Evolutionary conservation across 352 stramenopile genomes (phyloP), one percentile per base, ranked within the genome.

Genomic region (Phytophthora europaea): DNA sequence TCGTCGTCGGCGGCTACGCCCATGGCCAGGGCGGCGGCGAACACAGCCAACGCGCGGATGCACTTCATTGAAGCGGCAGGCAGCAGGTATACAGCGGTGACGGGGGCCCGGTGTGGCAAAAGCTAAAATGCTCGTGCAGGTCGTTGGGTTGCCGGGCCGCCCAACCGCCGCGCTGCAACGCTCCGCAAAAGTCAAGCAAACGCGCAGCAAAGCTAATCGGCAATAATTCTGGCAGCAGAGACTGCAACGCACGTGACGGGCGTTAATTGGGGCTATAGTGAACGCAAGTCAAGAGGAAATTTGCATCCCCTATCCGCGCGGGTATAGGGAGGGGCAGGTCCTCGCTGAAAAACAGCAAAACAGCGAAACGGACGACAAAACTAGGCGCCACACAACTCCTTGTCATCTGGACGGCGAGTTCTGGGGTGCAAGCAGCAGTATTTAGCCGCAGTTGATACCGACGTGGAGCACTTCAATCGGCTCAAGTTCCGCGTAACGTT

Each of bases 41-140:
- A 54, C 38, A 80, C 50, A 31, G 64, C 62, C 47, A 89, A 22
- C 70, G 68, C 73, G 28, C 73, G 78, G 33, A 85, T 62, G 38
- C 54, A 67, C 79, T 89, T 79, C 83, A 91, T 91, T 56, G 26
- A 68, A 45, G 43, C 20, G 55, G 53, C 4, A 18, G 33, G 8
- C 38, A 45, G 38, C 38, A 31, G 1, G 15, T 26, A 40, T 33
- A 13, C 15, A 4, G 8, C 15, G 6, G 47, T n/a, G 48, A 52
- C 59, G 23, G 16, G 43, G 13, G 43, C n/a, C 9, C 26, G 9
- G 23, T 63, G 26, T 52, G 57, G 73, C 53, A 74, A 77, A 80
- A 77, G 38, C 52, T 20, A 34, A 77, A 80, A 80, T 79, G 72
- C 33, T 61, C 34, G 10, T 16, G 31, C 2, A n/a, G n/a, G 20